A percentile compares a stretch with the other conserved stretches of the same genome.
These are phyloP conservation scores for Leccinum longicurvipes DNA, from an alignment of 768 basidiomycete genomes.

Conservation along the genomic window DNA sequence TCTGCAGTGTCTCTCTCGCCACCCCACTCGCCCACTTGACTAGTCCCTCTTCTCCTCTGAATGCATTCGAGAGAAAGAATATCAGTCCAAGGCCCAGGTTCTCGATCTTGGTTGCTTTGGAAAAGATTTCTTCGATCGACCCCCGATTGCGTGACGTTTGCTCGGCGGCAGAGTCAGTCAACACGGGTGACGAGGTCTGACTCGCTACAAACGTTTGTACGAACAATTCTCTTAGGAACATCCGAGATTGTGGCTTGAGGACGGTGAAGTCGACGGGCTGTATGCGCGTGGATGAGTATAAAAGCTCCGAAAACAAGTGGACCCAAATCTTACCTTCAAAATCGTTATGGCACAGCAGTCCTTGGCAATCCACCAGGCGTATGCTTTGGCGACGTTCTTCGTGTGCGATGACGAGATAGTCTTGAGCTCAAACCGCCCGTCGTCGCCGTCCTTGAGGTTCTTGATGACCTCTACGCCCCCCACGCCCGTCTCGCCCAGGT, in stretches of 20 bases:
- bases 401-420: constrained; percentile 57
- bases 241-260: constrained; percentile 58
- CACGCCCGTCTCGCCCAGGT: constrained; percentile 79
- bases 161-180: constrained; percentile 37
- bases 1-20: constrained; percentile 67
- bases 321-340: constrained; percentile 61
- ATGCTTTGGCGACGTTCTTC: constrained; percentile 76
- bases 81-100: constrained; percentile 71
- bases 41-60: constrained; percentile 42
- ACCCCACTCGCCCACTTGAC: constrained; percentile 65
- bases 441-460: constrained; percentile 46
- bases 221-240: constrained; percentile 73
- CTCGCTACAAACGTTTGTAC: constrained; percentile 67
- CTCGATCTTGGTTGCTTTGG: constrained; percentile 65
- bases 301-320: neutral
- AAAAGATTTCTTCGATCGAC: constrained; percentile 72
- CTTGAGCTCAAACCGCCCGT: constrained; percentile 38
- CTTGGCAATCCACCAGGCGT: constrained; percentile 93
- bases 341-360: constrained; percentile 70
- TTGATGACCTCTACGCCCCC: constrained; percentile 79
- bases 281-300: neutral
- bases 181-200: constrained; percentile 68
- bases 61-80: constrained; percentile 58
- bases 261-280: constrained; percentile 86
- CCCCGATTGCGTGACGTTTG: constrained; percentile 49